These are phyloP conservation scores for Mortierella sp. DNA, from an alignment of 371 early-diverging fungal genomes.

Conservation along the genomic window DNA sequence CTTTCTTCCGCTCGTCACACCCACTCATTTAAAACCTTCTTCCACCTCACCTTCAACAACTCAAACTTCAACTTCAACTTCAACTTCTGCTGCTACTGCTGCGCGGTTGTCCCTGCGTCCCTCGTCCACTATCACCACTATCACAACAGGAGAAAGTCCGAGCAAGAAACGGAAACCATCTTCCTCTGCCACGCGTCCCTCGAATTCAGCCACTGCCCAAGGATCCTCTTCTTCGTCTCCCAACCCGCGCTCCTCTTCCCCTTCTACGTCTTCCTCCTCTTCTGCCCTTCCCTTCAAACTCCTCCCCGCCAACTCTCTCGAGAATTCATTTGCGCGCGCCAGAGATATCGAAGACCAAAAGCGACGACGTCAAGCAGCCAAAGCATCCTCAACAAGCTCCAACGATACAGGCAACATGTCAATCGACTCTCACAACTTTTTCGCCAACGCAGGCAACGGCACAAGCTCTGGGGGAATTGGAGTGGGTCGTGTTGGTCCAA, in stretches of 20 bases:
- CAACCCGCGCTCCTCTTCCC: constrained; percentile 23
- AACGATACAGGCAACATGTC: constrained; percentile 30
- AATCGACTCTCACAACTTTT: constrained; percentile 28
- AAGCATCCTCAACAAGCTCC: background rate
- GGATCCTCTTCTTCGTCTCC: constrained; percentile 36
- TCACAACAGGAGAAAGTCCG: constrained; percentile 46
- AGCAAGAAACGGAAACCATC: constrained; percentile 58
- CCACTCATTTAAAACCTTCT: background rate
- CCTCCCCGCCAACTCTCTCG: constrained; percentile 43
- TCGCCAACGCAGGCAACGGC: constrained; percentile 9
- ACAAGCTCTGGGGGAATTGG: constrained; percentile 34
- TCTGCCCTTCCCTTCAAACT: constrained; percentile 39
- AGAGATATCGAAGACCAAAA: constrained; percentile 49
- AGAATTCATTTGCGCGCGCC: constrained; percentile 55
- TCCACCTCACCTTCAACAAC: background rate
- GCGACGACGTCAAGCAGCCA: constrained; percentile 31
- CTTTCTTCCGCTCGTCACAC: background rate
- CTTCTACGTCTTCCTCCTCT: constrained; percentile 17
- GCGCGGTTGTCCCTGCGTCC: background rate
- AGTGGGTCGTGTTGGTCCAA: constrained; percentile 38
- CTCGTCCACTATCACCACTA: background rate
- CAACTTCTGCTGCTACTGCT: background rate
- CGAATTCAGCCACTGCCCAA: constrained; percentile 40
- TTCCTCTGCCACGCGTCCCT: constrained; percentile 48
- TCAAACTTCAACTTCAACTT: background rate